Percentiles rank a stretch among this genome's conserved stretches.
Evolutionary conservation across 306 rosid genomes (phyloP).

Genomic region (Carpinus fangiana): DNA sequence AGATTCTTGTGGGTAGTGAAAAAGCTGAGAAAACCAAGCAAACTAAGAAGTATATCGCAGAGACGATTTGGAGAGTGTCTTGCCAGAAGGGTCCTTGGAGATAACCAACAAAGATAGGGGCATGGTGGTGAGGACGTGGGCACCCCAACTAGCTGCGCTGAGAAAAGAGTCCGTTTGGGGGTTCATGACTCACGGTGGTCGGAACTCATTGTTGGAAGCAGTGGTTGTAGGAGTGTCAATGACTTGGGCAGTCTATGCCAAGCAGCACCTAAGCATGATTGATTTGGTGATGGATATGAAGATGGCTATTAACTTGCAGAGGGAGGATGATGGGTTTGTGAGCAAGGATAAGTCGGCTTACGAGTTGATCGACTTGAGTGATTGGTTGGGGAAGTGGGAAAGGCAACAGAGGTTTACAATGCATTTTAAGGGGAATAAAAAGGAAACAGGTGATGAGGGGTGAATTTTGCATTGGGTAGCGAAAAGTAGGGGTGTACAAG

Average conservation of each 20-base stretch:
- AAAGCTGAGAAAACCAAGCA: slow-evolving; percentile 5
- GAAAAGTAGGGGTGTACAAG: too few species aligned
- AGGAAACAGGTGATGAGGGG: too few species aligned
- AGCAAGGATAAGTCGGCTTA: slow-evolving; percentile 38
- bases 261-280: slow-evolving; percentile 43
- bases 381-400: too few species aligned
- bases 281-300: slow-evolving; percentile 51
- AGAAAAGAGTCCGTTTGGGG: slow-evolving; percentile 58
- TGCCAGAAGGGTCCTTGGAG: slow-evolving; percentile 2
- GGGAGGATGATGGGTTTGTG: slow-evolving; percentile 44
- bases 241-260: slow-evolving; percentile 61
- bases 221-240: slow-evolving; percentile 46
- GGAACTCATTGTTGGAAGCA: slow-evolving; percentile 74
- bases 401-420: too few species aligned
- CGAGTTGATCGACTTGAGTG: slow-evolving; percentile 37
- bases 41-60: too few species aligned
- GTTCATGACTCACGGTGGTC: slow-evolving; percentile 62
- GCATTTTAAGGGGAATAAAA: too few species aligned
- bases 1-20: slow-evolving; percentile 36
- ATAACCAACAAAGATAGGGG: slow-evolving; percentile 42
- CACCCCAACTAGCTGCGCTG: slow-evolving; percentile 46
- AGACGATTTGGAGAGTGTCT: not conserved
- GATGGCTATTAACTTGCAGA: slow-evolving; percentile 37
- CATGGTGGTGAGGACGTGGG: slow-evolving; percentile 53
- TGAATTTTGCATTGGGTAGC: too few species aligned